Base-by-base conservation (phyloP, 768 basidiomycete genomes). In the Lyophyllum decastes region DNA sequence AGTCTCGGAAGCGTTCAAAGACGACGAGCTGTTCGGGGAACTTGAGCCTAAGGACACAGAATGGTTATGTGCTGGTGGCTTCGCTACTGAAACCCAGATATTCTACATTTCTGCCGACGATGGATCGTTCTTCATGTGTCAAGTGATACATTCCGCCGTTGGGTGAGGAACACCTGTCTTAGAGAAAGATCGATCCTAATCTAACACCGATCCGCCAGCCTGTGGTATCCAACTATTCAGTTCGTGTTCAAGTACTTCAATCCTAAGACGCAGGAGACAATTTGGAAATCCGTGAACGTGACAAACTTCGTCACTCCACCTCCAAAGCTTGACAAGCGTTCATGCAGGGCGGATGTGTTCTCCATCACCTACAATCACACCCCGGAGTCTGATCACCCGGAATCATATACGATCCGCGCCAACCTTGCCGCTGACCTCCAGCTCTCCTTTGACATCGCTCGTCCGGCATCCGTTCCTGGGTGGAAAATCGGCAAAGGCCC, bases 211-310 rank as follows among this genome's bases (percentile, higher is more conserved):
- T 54, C 27, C 46, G 59, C 55, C 66, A 96, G 95, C 22, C 71
- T 98, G 59, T 95, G 95, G 87, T 95, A 91, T 68, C 95, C 97
- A 3, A 92, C 89, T 27, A 88, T 96, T 66, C 96, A 99, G 73
- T 93, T 98, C 72, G 91, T 87, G 4, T 95, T 88, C 86, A 96
- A 95, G 74, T 74, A 90, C 50, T 88, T 84, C 76, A 84, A 97
- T 67, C 88, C 94, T 5, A 80, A 82, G 60, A 92, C 88, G 19
- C 84, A 86, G 55, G 81, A 90, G 66, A 81, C 74, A 46, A 78
- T 77, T 57, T 99, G 95, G 95, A 92, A 90, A 71, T 94, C 92
- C 25, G 69, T 94, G 70, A 94, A 94, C 57, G 90, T 92, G 38
- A 78, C 80, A 67, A 90, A 92, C 72, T 95, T 94, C 67, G 79